Base-by-base conservation (phyloP, 1,284 basidiomycete species). In the Vanrija sp. region DNA sequence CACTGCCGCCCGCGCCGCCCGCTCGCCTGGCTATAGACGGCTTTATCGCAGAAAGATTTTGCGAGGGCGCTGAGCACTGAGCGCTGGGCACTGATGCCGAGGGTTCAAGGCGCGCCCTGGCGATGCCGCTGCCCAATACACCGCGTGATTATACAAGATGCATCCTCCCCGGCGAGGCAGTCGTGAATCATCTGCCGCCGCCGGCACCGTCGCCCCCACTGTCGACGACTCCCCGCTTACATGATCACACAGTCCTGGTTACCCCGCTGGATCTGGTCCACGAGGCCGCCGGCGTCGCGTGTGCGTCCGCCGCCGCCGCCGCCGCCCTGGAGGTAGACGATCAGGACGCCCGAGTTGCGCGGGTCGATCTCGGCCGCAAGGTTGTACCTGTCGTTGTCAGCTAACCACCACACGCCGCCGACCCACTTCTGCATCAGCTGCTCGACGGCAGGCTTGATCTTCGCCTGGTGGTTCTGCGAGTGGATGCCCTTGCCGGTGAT, bases 401-500 rank as follows among this genome's bases (percentile, higher is more conserved):
- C 34, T 34, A 12, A 15, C 12, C 34, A 10, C 34, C 38, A 14
- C 26, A 34, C 16, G 5, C 38, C 10, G 16, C 12, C 19, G 10
- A 69, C 72, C 58, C 59, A 75, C 87, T 87, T 88, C 58, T 82
- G 80, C 84, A 94, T 90, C 54, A 97, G 78, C 48, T 89, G 86
- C 72, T 89, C 89, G 47, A 98, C 88, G 4, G 93, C 94, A 19
- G 95, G 95, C 71, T 90, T 94, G 72, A 98, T 84, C 78, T 96
- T 96, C 1, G 90, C 87, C 14, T 85, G 81, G 52, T 88, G 86
- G 26, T 85, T 83, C 47, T 82, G 77, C 25, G 91, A 94, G 74
- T 98, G 95, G 19, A 94, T 79, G 14, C 94, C 94, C 75, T 91
- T 89, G 44, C 89, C 93, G 49, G 96, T 92, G 62, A 98, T 95